A percentile compares a stretch with the other conserved stretches of the same genome.
Evolutionary conservation across 2,329 filamentous ascomycete genomes (phyloP).

Genomic region (Trichocomaceae sp.): DNA sequence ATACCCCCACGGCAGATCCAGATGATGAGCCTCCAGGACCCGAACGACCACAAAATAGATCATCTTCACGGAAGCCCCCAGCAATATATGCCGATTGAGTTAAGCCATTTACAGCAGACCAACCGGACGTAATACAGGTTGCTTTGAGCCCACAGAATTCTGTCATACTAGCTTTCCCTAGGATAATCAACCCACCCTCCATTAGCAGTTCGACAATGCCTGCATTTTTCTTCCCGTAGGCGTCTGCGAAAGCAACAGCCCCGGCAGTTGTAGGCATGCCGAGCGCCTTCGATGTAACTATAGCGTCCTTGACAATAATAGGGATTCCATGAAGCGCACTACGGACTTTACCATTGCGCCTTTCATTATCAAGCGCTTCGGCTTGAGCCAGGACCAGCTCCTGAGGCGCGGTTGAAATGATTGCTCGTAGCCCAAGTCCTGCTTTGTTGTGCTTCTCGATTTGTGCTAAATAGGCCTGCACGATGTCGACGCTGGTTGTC

Average conservation of each 20-base stretch:
- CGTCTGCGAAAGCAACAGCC: conserved; percentile 4
- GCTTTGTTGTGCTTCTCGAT: conserved; percentile 7
- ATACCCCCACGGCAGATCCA: conserved; percentile 28
- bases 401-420: conserved; percentile 9
- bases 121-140: conserved; percentile 16
- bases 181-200: conserved; percentile 25
- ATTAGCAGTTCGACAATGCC: conserved; percentile 16
- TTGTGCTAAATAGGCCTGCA: conserved; percentile 6
- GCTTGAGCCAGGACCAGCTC: conserved; percentile 15
- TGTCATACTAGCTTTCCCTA: conserved; percentile 29
- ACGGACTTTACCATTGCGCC: conserved; percentile 19
- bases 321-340: conserved; percentile 31
- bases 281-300: conserved; percentile 26
- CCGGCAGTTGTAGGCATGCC: conserved; percentile 14
- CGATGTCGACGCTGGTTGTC: conserved; percentile 2
- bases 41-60: conserved; percentile 19
- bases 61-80: conserved; percentile 18
- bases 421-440: conserved; percentile 2
- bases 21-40: conserved; percentile 29
- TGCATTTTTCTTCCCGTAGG: conserved; percentile 7
- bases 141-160: conserved; percentile 13
- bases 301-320: conserved; percentile 27
- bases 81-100: conserved; percentile 23
- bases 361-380: conserved; percentile 20
- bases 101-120: conserved; percentile 24